Percentiles rank a stretch among this genome's conserved stretches.
Evolutionary conservation across 208 protist species (phyloP).

Genomic region (Crithidia mellificae): DNA sequence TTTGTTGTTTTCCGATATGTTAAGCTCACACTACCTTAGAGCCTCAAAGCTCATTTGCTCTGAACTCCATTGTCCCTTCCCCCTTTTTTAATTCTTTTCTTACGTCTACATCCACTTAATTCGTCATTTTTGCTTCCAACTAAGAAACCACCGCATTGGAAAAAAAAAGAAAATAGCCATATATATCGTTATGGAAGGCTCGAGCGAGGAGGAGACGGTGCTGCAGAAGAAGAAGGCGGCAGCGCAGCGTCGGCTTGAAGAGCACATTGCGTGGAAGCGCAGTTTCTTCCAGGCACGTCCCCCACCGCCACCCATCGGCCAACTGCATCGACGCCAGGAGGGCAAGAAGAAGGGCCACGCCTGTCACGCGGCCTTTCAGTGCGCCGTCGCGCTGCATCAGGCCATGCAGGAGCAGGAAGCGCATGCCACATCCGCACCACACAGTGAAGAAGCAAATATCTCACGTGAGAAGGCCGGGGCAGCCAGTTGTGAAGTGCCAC

Average conservation of each 20-base stretch:
- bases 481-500: neutral
- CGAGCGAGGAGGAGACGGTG: conserved; percentile 12
- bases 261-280: conserved; percentile 72
- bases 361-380: conserved; percentile 23
- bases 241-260: conserved; percentile 36
- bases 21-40: too few relatives aligned
- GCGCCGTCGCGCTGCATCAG: conserved; percentile 12
- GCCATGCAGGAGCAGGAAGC: conserved; percentile 7
- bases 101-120: too few relatives aligned
- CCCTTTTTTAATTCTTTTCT: too few relatives aligned
- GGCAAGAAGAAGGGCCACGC: conserved; percentile 22
- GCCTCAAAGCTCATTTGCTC: too few relatives aligned
- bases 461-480: too few relatives aligned
- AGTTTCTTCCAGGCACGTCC: conserved; percentile 76
- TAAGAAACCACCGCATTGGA: too few relatives aligned
- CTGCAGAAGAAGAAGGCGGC: conserved; percentile 35
- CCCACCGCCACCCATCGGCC: conserved; percentile 53
- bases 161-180: too few relatives aligned
- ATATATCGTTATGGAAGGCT: conserved; percentile 3
- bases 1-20: too few relatives aligned
- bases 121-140: too few relatives aligned
- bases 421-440: too few relatives aligned
- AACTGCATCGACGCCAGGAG: conserved; percentile 50
- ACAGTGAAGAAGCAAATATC: neutral
- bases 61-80: too few relatives aligned